A percentile compares a stretch with the other conserved stretches of the same genome.
Evolutionary conservation across 805 yeast species (phyloP).

Genomic region (Saccharomycopsis oosterbeekiorum): DNA sequence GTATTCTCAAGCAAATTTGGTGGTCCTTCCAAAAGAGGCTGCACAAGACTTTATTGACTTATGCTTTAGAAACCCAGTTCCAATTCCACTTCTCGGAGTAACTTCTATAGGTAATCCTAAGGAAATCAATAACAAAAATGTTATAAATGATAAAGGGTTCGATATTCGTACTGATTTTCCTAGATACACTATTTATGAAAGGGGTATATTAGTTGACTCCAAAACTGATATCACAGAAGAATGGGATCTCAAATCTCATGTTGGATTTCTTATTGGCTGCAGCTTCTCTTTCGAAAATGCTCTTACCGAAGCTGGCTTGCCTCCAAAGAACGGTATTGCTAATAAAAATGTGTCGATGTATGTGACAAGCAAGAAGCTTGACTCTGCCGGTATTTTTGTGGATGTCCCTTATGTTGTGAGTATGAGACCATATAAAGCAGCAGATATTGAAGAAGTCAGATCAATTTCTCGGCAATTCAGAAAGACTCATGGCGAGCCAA

Average conservation of each 20-base stretch:
- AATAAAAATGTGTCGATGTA: constrained; percentile 24
- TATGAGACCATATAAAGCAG: constrained; percentile 31
- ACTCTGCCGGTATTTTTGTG: constrained; percentile 27
- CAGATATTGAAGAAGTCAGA: constrained; percentile 26
- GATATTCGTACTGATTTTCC: constrained; percentile 30
- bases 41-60: constrained; percentile 27
- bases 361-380: constrained; percentile 22
- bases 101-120: constrained; percentile 25
- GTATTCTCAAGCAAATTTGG: constrained; percentile 31
- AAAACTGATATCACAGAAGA: constrained; percentile 23
- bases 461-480: constrained; percentile 25
- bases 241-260: constrained; percentile 27
- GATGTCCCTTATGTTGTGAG: constrained; percentile 31
- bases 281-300: constrained; percentile 33
- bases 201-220: constrained; percentile 24
- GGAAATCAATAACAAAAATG: constrained; percentile 18
- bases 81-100: constrained; percentile 30
- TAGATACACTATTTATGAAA: constrained; percentile 27
- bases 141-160: constrained; percentile 18
- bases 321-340: constrained; percentile 23
- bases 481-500: constrained; percentile 33
- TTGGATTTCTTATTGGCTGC: constrained; percentile 36
- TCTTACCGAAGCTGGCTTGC: constrained; percentile 24
- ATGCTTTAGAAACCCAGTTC: constrained; percentile 31
- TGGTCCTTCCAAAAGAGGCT: constrained; percentile 27